A percentile compares a stretch with the other conserved stretches of the same genome.
phyloP scores from a whole-genome alignment of 257 asterid species.

The Nicotiana benthamiana region DNA sequence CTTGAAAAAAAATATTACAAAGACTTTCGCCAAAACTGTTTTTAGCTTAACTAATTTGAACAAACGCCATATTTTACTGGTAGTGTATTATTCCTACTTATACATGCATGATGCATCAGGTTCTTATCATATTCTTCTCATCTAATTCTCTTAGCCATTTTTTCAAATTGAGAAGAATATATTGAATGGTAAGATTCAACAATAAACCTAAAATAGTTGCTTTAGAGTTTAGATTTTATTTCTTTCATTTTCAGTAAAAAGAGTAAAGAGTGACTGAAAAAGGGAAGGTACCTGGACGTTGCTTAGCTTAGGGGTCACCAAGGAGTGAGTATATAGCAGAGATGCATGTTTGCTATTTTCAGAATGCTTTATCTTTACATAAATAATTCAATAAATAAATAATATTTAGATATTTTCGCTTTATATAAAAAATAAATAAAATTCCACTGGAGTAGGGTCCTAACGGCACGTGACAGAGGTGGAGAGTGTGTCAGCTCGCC shows the following conservation, averaged over 20 bases:
- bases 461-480: slow-evolving; percentile 15
- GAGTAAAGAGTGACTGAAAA: not conserved
- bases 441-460: not conserved
- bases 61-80: no score
- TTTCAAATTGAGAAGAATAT: not conserved
- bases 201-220: not conserved
- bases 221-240: not conserved
- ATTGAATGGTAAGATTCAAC: not conserved
- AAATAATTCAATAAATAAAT: not conserved
- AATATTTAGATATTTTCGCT: not conserved
- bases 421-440: not conserved
- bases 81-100: no score
- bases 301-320: not conserved
- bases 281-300: not conserved
- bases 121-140: no score
- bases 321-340: not conserved
- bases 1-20: no score
- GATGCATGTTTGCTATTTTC: not conserved
- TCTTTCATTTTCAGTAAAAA: not conserved
- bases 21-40: no score
- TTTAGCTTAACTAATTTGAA: no score
- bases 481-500: slow-evolving; percentile 9
- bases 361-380: slow-evolving; percentile 1
- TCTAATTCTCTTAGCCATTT: no score
- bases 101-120: no score